Evolutionary conservation across 495 filamentous ascomycete species (phyloP), one percentile per base, ranked within the genome.

Genomic region (Xylaria venustula): DNA sequence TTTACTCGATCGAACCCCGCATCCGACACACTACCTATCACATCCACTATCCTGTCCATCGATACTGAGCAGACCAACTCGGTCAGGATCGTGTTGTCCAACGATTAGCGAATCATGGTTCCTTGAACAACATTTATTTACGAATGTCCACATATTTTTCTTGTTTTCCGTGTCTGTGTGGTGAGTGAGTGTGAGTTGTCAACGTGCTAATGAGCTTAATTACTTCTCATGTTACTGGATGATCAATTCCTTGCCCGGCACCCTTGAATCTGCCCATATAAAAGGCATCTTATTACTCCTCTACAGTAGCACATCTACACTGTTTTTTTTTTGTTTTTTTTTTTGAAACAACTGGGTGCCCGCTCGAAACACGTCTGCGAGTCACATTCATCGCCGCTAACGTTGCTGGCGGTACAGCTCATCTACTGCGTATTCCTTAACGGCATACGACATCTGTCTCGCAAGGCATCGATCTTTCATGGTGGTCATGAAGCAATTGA

Each of bases 1-100:
- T 34, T 50, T 48, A 28, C 20, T 41, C 23, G 25, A 50, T 58
- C 55, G 45, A 26, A 34, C 53, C 53, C 53, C 53, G 40, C 53
- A 55, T 54, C 53, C 53, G 53, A 55, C 14, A 9, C n/a, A 15
- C 15, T 14, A 14, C 15, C 15, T 34, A 7, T 46, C 30, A 34
- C 30, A 34, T 34, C n/a, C n/a, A 34, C 5, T 11, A 34, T 34
- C 30, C 30, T 5, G 30, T 11, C 30, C 30, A n/a, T n/a, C n/a
- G n/a, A n/a, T n/a, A n/a, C n/a, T n/a, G n/a, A n/a, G n/a, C n/a
- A n/a, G n/a, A n/a, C 11, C 30, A 34, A 34, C 30, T 34, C 11
- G 5, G 5, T 34, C 30, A 34, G 5, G 42, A 3, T 23, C n/a
- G 20, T 7, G 9, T 12, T 23, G n/a, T 15, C 42, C 3, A 3